These are phyloP conservation scores for Barnettozyma pratensis DNA, from an alignment of 805 yeast species.

Conservation along the genomic window DNA sequence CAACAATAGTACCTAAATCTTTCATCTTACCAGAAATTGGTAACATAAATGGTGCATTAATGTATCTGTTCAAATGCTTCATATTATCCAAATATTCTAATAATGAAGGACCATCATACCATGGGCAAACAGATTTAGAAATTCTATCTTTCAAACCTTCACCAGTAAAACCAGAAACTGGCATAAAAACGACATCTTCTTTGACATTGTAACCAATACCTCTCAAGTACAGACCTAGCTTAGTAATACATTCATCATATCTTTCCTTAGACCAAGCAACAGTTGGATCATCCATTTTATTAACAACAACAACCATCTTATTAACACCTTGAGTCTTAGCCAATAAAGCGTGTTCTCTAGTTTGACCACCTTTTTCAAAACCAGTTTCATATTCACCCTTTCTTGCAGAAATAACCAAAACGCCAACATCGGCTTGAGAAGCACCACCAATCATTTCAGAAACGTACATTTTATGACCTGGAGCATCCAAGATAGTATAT, in stretches of 20 bases:
- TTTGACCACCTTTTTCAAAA: constrained; percentile 98
- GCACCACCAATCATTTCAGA: constrained; percentile 99
- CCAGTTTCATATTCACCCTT: constrained; percentile 99
- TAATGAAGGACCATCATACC: constrained; percentile 92
- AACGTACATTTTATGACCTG: constrained; percentile 98
- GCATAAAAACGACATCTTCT: constrained; percentile 88
- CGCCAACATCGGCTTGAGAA: constrained; percentile 98
- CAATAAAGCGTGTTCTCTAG: constrained; percentile 94
- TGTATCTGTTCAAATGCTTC: constrained; percentile 76
- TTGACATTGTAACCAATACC: constrained; percentile 84
- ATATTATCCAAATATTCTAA: constrained; percentile 84
- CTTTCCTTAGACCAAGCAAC: constrained; percentile 95
- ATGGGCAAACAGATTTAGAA: constrained; percentile 65
- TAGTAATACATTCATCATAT: constrained; percentile 89
- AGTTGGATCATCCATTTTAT: constrained; percentile 98
- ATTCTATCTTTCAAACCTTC: constrained; percentile 92
- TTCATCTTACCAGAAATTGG: constrained; percentile 94
- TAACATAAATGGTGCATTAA: constrained; percentile 95
- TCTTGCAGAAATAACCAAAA: constrained; percentile 94
- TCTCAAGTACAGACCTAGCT: constrained; percentile 70
- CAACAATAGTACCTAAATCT: constrained; percentile 95
- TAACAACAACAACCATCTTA: constrained; percentile 86
- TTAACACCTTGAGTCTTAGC: constrained; percentile 99
- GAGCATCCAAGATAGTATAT: constrained; percentile 97
- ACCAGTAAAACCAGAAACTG: constrained; percentile 97